These are phyloP conservation scores for Areca catechu DNA, from an alignment of 176 grass and related monocot genomes.

Conservation along the genomic window DNA sequence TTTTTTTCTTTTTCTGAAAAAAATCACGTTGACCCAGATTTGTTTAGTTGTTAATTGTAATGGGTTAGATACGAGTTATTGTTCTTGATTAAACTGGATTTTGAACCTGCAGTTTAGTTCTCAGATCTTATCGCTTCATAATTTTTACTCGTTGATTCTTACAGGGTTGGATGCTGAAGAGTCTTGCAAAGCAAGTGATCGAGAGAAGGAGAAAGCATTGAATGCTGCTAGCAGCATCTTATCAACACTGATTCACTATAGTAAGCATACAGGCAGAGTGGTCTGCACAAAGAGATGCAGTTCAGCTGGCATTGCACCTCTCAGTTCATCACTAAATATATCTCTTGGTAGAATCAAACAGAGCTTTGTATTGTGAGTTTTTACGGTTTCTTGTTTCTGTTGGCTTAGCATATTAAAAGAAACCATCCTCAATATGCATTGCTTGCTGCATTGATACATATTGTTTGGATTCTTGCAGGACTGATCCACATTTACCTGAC, in stretches of 20 bases:
- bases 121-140: too few relatives aligned
- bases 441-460: not conserved
- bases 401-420: not conserved
- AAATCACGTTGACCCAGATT: too few relatives aligned
- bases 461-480: constrained; percentile 44
- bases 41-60: too few relatives aligned
- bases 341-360: constrained; percentile 99
- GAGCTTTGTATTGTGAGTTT: constrained; percentile 97
- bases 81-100: too few relatives aligned
- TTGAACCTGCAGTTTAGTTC: too few relatives aligned
- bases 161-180: constrained; percentile 65
- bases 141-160: constrained; percentile 4
- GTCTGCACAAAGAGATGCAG: constrained; percentile 56
- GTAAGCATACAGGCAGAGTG: constrained; percentile 67
- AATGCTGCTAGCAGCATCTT: constrained; percentile 57
- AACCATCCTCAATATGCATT: constrained; percentile 11
- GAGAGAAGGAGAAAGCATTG: constrained; percentile 61
- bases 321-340: constrained; percentile 74
- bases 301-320: constrained; percentile 44
- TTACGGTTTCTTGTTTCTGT: constrained; percentile 26
- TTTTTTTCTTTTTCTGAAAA: too few relatives aligned
- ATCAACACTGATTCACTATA: constrained; percentile 48
- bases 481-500: constrained; percentile 58
- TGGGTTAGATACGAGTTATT: too few relatives aligned
- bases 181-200: constrained; percentile 33